phyloP scores from a whole-genome alignment of 768 basidiomycete genomes.

The Botryobasidium botryosum region DNA sequence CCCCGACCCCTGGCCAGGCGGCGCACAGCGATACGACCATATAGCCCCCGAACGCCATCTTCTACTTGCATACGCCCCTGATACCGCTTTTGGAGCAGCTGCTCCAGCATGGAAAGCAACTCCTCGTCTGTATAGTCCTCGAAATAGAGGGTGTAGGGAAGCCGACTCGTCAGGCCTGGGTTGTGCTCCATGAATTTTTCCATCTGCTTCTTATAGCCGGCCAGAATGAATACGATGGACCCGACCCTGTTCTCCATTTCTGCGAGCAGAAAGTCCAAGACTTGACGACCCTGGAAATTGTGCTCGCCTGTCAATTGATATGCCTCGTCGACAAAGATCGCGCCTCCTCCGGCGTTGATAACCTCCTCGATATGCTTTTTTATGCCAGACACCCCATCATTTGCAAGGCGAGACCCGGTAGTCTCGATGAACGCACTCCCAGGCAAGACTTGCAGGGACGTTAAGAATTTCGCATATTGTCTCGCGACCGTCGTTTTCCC shows the following conservation, averaged over 20 bases:
- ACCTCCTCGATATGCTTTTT: slow-evolving; percentile 34
- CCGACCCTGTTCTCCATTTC: slow-evolving; percentile 61
- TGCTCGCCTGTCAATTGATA: slow-evolving; percentile 41
- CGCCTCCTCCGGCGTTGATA: slow-evolving; percentile 38
- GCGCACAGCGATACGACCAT: slow-evolving; percentile 36
- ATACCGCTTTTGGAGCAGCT: slow-evolving; percentile 30
- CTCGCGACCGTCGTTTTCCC: slow-evolving; percentile 58
- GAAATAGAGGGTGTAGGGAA: slow-evolving; percentile 43
- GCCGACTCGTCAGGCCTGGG: slow-evolving; percentile 49
- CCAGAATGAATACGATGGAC: slow-evolving; percentile 47
- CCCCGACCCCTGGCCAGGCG: slow-evolving; percentile 46
- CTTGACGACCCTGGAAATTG: slow-evolving; percentile 34
- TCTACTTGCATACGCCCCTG: slow-evolving; percentile 37
- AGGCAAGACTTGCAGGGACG: slow-evolving; percentile 36
- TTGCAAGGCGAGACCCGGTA: slow-evolving; percentile 40
- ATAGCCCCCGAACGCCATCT: slow-evolving; percentile 36
- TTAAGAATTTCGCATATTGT: slow-evolving; percentile 42
- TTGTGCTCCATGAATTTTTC: slow-evolving; percentile 65
- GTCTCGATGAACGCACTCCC: slow-evolving; percentile 41
- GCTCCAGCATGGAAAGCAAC: slow-evolving; percentile 36
- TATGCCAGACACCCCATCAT: slow-evolving; percentile 36
- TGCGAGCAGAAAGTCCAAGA: slow-evolving; percentile 51
- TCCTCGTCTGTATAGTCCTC: slow-evolving; percentile 43
- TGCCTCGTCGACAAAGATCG: slow-evolving; percentile 55
- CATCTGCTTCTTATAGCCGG: slow-evolving; percentile 57